phyloP scores from a whole-genome alignment of 495 filamentous ascomycete genomes.

The Penicillium odoratum region DNA sequence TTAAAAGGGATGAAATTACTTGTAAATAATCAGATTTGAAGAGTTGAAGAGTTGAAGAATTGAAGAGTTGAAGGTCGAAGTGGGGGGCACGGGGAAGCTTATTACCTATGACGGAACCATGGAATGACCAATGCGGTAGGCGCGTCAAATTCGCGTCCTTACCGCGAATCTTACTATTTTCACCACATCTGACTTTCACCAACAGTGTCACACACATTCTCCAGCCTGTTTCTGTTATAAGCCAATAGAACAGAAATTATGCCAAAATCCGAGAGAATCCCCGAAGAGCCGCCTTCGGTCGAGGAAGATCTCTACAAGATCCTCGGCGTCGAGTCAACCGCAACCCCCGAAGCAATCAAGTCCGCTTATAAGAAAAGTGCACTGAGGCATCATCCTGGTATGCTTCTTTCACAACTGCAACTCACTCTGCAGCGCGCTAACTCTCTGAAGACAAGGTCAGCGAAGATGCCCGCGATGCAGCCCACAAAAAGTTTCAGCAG shows the following conservation, averaged over 20 bases:
- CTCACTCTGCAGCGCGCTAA: neutral
- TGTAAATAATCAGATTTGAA: neutral
- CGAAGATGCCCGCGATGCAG: conserved; percentile 60
- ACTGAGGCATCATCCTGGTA: conserved; percentile 90
- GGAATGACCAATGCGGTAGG: conserved; percentile 12
- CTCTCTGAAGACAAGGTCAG: conserved; percentile 64
- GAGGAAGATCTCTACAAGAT: conserved; percentile 87
- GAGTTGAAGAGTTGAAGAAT: neutral
- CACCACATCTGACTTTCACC: neutral
- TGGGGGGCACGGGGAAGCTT: conserved; percentile 15
- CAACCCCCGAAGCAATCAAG: conserved; percentile 80
- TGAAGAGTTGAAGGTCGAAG: conserved; percentile 4
- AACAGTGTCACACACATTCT: neutral
- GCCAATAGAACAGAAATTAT: conserved; percentile 6
- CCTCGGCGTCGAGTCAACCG: conserved; percentile 66
- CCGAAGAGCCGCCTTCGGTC: conserved; percentile 42
- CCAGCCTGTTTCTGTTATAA: neutral
- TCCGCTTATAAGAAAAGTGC: conserved; percentile 92
- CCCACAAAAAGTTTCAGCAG: conserved; percentile 78
- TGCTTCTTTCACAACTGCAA: neutral
- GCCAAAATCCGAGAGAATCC: conserved; percentile 23
- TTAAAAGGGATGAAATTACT: neutral
- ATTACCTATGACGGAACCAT: conserved; percentile 22
- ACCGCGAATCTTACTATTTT: neutral
- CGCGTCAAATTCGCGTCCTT: conserved; percentile 29